Evolutionary conservation across 805 yeast genomes (phyloP).

Genomic region (Zygoascus ofunaensis): DNA sequence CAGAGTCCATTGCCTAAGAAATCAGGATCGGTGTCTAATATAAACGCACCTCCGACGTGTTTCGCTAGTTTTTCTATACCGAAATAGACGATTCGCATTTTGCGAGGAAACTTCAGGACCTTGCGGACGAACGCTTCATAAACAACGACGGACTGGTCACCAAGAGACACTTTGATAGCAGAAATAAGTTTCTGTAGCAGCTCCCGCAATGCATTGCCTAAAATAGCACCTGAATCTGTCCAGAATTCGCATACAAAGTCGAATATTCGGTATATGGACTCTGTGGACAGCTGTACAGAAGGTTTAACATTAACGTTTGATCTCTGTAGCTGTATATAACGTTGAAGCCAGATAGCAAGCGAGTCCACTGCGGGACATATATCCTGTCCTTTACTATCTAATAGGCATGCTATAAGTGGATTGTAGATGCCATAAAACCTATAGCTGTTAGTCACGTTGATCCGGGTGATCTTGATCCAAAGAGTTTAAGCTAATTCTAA

Average conservation of each 20-base stretch:
- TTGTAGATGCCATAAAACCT: conserved; percentile 21
- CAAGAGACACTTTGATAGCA: conserved; percentile 26
- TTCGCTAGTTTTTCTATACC: conserved; percentile 48
- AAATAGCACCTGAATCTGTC: conserved; percentile 61
- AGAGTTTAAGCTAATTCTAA: background rate
- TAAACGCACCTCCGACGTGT: conserved; percentile 35
- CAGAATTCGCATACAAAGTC: conserved; percentile 55
- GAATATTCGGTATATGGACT: conserved; percentile 21
- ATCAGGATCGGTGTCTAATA: conserved; percentile 37
- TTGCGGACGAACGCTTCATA: conserved; percentile 37
- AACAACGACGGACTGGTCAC: conserved; percentile 11
- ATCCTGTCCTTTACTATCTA: conserved; percentile 30
- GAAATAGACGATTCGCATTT: conserved; percentile 53
- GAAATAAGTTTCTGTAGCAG: conserved; percentile 46
- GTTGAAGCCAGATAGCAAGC: conserved; percentile 52
- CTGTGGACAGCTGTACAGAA: conserved; percentile 9
- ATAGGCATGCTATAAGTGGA: conserved; percentile 27
- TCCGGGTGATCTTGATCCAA: background rate
- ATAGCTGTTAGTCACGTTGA: too few species aligned
- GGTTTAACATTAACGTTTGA: conserved; percentile 4
- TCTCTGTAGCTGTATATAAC: conserved; percentile 38
- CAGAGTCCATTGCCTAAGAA: conserved; percentile 42
- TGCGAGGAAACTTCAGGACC: conserved; percentile 37
- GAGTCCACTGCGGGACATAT: conserved; percentile 44
- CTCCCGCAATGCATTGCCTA: conserved; percentile 59